Percentiles rank a stretch among this genome's conserved stretches.
These are phyloP conservation scores for Ogataea wickerhamii DNA, from an alignment of 805 yeast genomes.

Conservation along the genomic window DNA sequence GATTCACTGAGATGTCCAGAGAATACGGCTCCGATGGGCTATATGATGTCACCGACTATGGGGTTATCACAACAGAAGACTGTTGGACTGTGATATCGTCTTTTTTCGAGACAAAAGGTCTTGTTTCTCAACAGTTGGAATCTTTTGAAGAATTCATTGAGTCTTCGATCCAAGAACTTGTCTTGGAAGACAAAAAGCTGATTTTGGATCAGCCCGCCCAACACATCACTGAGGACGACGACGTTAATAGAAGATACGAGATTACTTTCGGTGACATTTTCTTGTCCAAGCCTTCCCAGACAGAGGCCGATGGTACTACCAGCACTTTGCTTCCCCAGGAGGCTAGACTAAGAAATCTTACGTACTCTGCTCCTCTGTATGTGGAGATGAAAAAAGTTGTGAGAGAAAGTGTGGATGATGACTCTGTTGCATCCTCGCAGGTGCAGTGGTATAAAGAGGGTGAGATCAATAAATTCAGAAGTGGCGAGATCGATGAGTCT, in stretches of 20 bases:
- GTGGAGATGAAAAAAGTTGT: constrained; percentile 94
- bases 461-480: constrained; percentile 40
- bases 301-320: constrained; percentile 99
- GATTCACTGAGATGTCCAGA: constrained; percentile 13
- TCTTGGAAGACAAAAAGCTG: constrained; percentile 90
- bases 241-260: constrained; percentile 87
- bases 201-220: constrained; percentile 98
- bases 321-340: constrained; percentile 98
- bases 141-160: constrained; percentile 98
- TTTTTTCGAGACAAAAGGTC: constrained; percentile 92
- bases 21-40: constrained; percentile 18
- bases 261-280: constrained; percentile 97
- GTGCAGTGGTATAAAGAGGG: constrained; percentile 57
- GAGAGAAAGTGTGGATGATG: constrained; percentile 75
- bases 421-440: constrained; percentile 47
- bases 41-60: constrained; percentile 44
- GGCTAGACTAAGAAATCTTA: constrained; percentile 91
- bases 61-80: constrained; percentile 91
- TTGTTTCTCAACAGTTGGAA: constrained; percentile 96
- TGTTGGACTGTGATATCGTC: constrained; percentile 98
- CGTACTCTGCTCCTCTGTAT: constrained; percentile 93
- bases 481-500: constrained; percentile 25
- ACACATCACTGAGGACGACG: constrained; percentile 87
- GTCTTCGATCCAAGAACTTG: constrained; percentile 93
- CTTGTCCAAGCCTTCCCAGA: constrained; percentile 94